A percentile compares a stretch with the other conserved stretches of the same genome.
Evolutionary conservation across 257 asterid genomes (phyloP).

Genomic region (Solanum etuberosum): DNA sequence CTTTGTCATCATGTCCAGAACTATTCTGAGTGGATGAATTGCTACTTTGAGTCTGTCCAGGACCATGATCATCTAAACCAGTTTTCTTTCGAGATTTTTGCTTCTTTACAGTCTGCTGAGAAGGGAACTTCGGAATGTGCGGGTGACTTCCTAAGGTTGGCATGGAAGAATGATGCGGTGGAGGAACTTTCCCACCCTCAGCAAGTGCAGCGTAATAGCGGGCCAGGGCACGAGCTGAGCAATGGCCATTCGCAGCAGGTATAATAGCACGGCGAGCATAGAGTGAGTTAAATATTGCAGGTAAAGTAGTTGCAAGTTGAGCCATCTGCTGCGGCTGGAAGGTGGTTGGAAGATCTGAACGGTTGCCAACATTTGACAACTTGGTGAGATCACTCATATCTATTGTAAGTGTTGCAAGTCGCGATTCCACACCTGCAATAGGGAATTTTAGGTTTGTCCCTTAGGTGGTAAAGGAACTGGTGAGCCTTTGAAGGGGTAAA

Average conservation of each 20-base stretch:
- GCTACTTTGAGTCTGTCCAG: conserved; percentile 5
- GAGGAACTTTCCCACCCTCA: conserved; percentile 57
- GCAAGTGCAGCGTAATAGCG: conserved; percentile 93
- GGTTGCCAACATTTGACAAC: conserved; percentile 35
- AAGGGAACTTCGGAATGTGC: conserved; percentile 56
- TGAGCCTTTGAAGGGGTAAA: neutral
- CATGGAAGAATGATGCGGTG: conserved; percentile 47
- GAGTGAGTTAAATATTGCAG: conserved; percentile 69
- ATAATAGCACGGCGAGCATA: conserved; percentile 73
- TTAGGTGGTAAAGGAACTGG: neutral
- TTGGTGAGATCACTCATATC: conserved; percentile 66
- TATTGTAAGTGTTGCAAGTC: conserved; percentile 80
- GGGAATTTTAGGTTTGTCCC: neutral
- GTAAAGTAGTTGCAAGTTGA: conserved; percentile 50
- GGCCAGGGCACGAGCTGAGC: conserved; percentile 97
- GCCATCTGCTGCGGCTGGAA: conserved; percentile 53
- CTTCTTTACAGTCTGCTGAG: conserved; percentile 36
- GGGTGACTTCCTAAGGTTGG: conserved; percentile 73
- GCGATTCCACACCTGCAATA: conserved; percentile 78
- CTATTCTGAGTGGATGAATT: neutral
- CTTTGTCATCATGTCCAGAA: neutral
- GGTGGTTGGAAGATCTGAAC: conserved; percentile 55
- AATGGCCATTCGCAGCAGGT: conserved; percentile 88
- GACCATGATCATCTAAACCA: neutral
- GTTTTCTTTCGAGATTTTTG: conserved; percentile 4